These are phyloP conservation scores for Stagonosporopsis chrysanthemi DNA, from an alignment of 2,329 filamentous ascomycete genomes.

Conservation along the genomic window DNA sequence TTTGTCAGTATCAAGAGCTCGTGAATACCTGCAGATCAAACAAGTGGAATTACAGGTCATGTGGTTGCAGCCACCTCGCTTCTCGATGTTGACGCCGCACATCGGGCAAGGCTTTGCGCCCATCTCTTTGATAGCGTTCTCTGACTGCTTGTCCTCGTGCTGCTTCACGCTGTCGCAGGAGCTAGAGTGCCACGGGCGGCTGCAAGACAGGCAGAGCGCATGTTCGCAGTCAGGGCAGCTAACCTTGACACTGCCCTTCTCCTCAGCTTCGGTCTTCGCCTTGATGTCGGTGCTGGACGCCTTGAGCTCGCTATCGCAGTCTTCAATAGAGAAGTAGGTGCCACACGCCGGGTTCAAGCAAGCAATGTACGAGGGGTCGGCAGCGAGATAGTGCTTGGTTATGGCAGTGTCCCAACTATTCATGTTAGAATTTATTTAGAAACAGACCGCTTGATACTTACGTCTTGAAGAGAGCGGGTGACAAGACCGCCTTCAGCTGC, in stretches of 20 bases:
- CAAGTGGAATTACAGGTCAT: conserved; percentile 31
- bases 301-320: conserved; percentile 19
- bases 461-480: conserved; percentile 21
- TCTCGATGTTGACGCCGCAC: conserved; percentile 37
- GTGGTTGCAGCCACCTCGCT: conserved; percentile 38
- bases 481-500: conserved; percentile 18
- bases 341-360: conserved; percentile 34
- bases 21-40: background rate
- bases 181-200: conserved; percentile 28
- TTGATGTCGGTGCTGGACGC: background rate
- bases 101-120: conserved; percentile 38
- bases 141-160: conserved; percentile 27
- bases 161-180: conserved; percentile 27
- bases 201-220: conserved; percentile 30
- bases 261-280: background rate
- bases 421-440: background rate
- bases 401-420: conserved; percentile 34
- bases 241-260: conserved; percentile 14
- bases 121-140: conserved; percentile 26
- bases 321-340: conserved; percentile 33
- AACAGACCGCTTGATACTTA: conserved; percentile 15
- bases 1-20: background rate
- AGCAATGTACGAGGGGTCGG: conserved; percentile 21
- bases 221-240: conserved; percentile 36
- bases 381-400: conserved; percentile 22